Evolutionary conservation across 257 asterid genomes (phyloP), one percentile per base, ranked within the genome.

Genomic region (Nicotiana otophora): DNA sequence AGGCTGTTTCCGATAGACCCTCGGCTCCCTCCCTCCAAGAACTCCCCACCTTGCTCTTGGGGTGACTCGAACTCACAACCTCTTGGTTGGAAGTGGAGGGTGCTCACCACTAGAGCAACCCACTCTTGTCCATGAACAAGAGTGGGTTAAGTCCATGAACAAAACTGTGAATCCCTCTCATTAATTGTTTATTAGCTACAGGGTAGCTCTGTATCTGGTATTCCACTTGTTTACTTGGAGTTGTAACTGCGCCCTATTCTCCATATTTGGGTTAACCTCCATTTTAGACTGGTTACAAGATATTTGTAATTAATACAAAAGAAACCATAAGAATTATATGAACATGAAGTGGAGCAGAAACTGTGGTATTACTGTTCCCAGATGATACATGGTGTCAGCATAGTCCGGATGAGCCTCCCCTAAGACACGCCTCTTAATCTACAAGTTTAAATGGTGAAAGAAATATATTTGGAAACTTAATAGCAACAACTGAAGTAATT

Each of bases 331-430:
- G 36, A 19, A 74, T 53, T 74, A 48, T 74, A 48, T 16, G 39
- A 8, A 72, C 36, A 48, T 53, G 80, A 74, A 63, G 42, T 75
- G 80, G 42, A 75, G 26, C 2, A 31, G 63, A 75, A 48, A 77
- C 75, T 83, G 6, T 58, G 89, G 83, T 84, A 90, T 92, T 93
- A 94, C 99, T 81, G 89, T 91, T 39, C 98, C 99, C 67, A 96
- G 97, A 86, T 91, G 93, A 87, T 91, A 93, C 96, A 96, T 89
- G 31, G 99, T 90, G 80, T 96, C 97, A 65, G 99, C 99, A 87
- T 96, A 94, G 85, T 96, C 99, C 4, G 89, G 77, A 87, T 94
- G 94, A 33, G 84, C 87, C 87, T 92, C 97, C 79, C 99, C 99
- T 85, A 96, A 77, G 84, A 89, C 93, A 65, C 95, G 97, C 77